These are phyloP conservation scores for Cordyceps tenuipes DNA, from an alignment of 2,329 filamentous ascomycete genomes.

Conservation along the genomic window DNA sequence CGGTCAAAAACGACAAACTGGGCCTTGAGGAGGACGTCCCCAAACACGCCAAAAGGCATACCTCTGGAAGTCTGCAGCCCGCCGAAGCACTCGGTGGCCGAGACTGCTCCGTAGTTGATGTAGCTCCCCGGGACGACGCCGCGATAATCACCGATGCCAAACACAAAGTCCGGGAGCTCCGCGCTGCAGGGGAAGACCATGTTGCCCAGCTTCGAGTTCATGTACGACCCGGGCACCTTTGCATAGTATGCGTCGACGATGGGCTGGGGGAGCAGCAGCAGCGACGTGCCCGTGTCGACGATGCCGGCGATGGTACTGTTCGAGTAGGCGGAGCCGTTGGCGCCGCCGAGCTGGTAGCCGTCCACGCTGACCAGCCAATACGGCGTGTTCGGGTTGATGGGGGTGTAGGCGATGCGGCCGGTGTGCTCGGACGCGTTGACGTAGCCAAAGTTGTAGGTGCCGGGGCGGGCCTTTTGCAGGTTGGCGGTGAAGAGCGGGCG, in stretches of 20 bases:
- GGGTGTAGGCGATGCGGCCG: constrained; percentile 47
- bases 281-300: constrained; percentile 63
- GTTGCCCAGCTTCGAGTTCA: constrained; percentile 40
- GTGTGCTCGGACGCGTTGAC: constrained; percentile 50
- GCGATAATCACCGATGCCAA: constrained; percentile 26
- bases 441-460: constrained; percentile 35
- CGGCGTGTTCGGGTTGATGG: constrained; percentile 42
- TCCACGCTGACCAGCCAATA: constrained; percentile 55
- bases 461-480: constrained; percentile 23
- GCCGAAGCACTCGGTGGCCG: constrained; percentile 24
- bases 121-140: constrained; percentile 29
- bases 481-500: constrained; percentile 31
- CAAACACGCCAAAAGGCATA: constrained; percentile 31
- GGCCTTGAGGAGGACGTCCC: constrained; percentile 35
- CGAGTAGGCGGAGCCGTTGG: constrained; percentile 8
- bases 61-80: constrained; percentile 29
- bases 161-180: constrained; percentile 35
- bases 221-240: constrained; percentile 41
- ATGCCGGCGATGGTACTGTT: constrained; percentile 41
- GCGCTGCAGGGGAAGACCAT: constrained; percentile 50
- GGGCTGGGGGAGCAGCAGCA: constrained; percentile 48
- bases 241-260: constrained; percentile 53
- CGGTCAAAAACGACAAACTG: constrained; percentile 36
- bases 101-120: constrained; percentile 28
- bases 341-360: constrained; percentile 44